Conservation (phyloP, 2,329 filamentous ascomycete species). For the Claviceps humidiphila region DNA sequence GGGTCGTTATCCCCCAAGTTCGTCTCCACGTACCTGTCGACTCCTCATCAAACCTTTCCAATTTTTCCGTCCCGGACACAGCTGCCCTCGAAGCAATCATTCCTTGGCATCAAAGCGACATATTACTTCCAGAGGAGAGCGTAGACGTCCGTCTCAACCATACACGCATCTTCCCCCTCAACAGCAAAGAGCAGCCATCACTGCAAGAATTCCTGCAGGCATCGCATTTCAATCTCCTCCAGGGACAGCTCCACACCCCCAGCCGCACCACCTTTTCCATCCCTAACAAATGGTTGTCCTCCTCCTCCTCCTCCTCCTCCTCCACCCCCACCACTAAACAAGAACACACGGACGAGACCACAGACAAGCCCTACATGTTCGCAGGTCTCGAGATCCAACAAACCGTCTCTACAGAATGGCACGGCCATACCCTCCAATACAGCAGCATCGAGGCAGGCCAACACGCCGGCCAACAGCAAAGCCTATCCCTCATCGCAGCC, state of each 20-base stretch:
- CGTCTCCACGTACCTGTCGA: conserved; percentile 20
- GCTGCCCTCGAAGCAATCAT: conserved; percentile 20
- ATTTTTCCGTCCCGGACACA: conserved; percentile 16
- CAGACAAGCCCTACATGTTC: conserved; percentile 26
- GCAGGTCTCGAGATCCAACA: conserved; percentile 40
- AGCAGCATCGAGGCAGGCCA: conserved; percentile 38
- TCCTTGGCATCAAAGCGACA: conserved; percentile 22
- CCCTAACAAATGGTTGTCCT: conserved; percentile 12
- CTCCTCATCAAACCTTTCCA: conserved; percentile 14
- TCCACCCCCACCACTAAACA: neutral
- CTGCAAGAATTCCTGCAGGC: conserved; percentile 29
- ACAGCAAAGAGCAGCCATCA: conserved; percentile 20
- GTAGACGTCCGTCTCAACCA: conserved; percentile 35
- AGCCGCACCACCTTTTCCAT: conserved; percentile 17
- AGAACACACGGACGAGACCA: neutral
- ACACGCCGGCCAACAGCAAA: conserved; percentile 36
- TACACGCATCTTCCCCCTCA: conserved; percentile 25
- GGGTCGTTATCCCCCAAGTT: conserved; percentile 8
- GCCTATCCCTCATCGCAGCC: conserved; percentile 28
- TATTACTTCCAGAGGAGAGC: conserved; percentile 30
- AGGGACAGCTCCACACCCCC: conserved; percentile 28
- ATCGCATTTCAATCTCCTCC: conserved; percentile 32
- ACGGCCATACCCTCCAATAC: conserved; percentile 34
- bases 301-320: neutral
- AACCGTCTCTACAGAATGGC: conserved; percentile 27